phyloP scores from a whole-genome alignment of 768 basidiomycete species.

The Suillus weaverae region DNA sequence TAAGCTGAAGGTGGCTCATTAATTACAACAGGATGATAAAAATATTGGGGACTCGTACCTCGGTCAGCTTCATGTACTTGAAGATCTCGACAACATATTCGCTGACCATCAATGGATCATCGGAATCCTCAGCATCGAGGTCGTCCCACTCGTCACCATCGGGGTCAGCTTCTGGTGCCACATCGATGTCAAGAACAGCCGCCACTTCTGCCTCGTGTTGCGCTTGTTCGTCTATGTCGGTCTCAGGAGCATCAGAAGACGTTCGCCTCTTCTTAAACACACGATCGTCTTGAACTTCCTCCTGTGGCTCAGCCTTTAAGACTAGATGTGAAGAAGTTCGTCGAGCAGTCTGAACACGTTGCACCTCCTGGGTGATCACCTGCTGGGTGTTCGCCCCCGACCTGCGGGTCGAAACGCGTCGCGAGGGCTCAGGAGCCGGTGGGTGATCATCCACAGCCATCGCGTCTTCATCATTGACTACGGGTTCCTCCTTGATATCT shows the following conservation, averaged over 20 bases:
- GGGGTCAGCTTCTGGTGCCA: conserved; percentile 64
- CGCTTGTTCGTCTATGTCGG: conserved; percentile 43
- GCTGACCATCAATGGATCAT: conserved; percentile 96
- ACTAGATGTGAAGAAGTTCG: conserved; percentile 35
- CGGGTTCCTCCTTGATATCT: conserved; percentile 34
- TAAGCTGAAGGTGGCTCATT: conserved; percentile 43
- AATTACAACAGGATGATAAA: conserved; percentile 6
- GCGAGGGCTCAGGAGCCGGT: conserved; percentile 19
- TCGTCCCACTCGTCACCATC: conserved; percentile 80
- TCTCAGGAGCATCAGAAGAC: conserved; percentile 59
- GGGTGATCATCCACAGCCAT: conserved; percentile 50
- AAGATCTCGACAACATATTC: conserved; percentile 96
- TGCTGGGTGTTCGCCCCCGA: conserved; percentile 19
- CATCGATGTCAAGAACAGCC: conserved; percentile 45
- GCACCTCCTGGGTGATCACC: conserved; percentile 29
- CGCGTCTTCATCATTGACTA: conserved; percentile 46
- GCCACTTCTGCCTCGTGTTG: conserved; percentile 33
- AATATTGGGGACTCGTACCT: conserved; percentile 47
- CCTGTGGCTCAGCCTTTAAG: conserved; percentile 36
- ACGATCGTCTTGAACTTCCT: conserved; percentile 58
- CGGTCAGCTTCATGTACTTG: conserved; percentile 81
- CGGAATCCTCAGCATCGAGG: conserved; percentile 86
- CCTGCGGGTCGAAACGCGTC: conserved; percentile 30
- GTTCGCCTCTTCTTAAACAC: conserved; percentile 76
- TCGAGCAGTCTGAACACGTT: conserved; percentile 27